Evolutionary conservation across 352 stramenopile genomes (phyloP), one percentile per base, ranked within the genome.

Genomic region (Paralagenidium karlingii): DNA sequence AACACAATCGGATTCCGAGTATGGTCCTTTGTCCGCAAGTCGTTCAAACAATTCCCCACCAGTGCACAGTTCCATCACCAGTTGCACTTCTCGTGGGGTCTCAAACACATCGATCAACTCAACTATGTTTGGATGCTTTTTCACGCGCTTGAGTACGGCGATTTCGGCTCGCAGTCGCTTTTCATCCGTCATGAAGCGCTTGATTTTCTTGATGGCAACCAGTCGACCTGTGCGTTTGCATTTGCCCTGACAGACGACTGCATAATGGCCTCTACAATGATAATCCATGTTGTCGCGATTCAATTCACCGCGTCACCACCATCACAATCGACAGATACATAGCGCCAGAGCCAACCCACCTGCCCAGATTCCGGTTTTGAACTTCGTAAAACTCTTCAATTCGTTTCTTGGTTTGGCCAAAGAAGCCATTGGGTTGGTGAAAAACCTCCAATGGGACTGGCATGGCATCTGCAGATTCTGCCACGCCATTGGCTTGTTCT

Each of bases 151-250:
- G 29, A 88, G 33, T 28, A 71, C 74, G 10, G 51, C 53, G 42
- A 88, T 81, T 54, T 88, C 70, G 5, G 74, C 62, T 1, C 55
- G 52, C 3, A 88, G 47, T 0, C 75, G 54, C 43, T 68, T 77
- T 25, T 80, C 63, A 34, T 88, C 75, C 0, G 68, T 79, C n/a
- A 86, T 47, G 26, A 82, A 83, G 9, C 71, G 58, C 53, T 81
- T 81, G 52, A 92, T 88, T 43, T 84, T 81, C 53, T 90, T 92
- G 34, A 90, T 63, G 8, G 76, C 79, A 18, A 92, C 71, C 0
- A 43, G 28, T 24, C 66, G 51, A 5, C 65, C 57, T 6, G 68
- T 83, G 25, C 51, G 47, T 9, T 62, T 55, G 43, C 67, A 84
- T 45, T 55, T 55, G 0, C 59, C 75, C 8, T 63, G 64, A 49